These are phyloP conservation scores for Mortierella sp. DNA, from an alignment of 371 early-diverging fungal genomes.

Conservation along the genomic window DNA sequence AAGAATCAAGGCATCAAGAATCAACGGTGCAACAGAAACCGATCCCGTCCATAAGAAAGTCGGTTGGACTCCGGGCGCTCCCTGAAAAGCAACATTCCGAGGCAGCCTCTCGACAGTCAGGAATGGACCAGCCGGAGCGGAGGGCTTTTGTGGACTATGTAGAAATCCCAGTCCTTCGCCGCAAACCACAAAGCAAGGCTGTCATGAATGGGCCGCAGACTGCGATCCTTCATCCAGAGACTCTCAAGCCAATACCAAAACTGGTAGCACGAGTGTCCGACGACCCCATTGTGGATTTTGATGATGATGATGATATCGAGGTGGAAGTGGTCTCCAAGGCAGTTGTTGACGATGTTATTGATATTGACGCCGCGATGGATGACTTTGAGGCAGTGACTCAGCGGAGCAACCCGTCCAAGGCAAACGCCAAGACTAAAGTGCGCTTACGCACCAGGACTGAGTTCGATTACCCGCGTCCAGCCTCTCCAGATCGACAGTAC, in stretches of 20 bases:
- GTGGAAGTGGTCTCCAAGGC: not conserved
- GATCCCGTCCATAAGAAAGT: too few species aligned
- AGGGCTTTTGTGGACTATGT: constrained; percentile 5
- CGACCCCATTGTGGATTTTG: constrained; percentile 15
- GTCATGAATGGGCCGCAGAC: too few species aligned
- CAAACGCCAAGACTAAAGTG: not conserved
- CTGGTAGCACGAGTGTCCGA: constrained; percentile 1
- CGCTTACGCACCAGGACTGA: not conserved
- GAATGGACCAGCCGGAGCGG: not conserved
- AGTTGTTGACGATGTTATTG: not conserved
- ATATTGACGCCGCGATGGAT: not conserved
- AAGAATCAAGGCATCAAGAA: too few species aligned
- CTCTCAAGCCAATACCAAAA: not conserved
- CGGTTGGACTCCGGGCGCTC: not conserved
- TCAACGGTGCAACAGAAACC: too few species aligned
- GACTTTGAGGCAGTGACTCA: not conserved
- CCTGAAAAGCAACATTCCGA: not conserved
- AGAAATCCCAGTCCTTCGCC: not conserved
- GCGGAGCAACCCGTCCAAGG: not conserved
- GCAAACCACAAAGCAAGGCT: too few species aligned
- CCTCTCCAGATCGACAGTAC: constrained; percentile 34
- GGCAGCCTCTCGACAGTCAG: not conserved
- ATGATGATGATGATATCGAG: not conserved
- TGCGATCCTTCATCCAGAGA: not conserved
- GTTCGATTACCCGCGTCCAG: constrained; percentile 29